Evolutionary conservation across 306 rosid genomes (phyloP), one percentile per base, ranked within the genome.

Genomic region (Begonia masoniana): DNA sequence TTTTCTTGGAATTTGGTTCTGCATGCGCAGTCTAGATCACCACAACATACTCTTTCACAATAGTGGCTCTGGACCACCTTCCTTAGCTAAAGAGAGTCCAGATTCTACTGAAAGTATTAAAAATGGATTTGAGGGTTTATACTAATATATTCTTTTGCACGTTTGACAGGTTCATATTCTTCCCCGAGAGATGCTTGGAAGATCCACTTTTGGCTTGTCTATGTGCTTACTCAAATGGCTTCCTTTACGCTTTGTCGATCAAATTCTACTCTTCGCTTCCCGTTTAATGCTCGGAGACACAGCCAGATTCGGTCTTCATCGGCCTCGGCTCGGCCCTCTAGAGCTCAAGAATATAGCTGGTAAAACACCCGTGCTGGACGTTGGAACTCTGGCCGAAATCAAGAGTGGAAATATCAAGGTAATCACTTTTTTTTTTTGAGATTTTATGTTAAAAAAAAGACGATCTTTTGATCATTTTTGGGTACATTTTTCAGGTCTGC

Each of bases 161-260:
- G 39, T 50, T 47, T 47, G 49, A 4, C 68, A 92, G 99, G 89
- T 92, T 65, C 99, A 92, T 66, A 79, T 87, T 51, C 70, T 92
- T 73, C 99, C 99, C 41, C 95, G 83, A 45, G 85, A 83, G 65
- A 83, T 92, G 74, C 57, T 92, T 7, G 99, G 99, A 72, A 81
- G 71, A 82, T 92, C 99, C 61, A 92, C 95, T 17, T 92, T 92
- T 77, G 87, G 93, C n/a, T 64, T 87, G 63, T 87, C 99, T 3
- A 87, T 83, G 89, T 79, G 77, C 64, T 73, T 92, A 64, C 82
- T 82, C 14, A 92, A 80, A 74, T 82, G 95, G 88, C 64, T 92
- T 12, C 96, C 99, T 5, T 54, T 84, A 63, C 55, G 77, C 21
- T 36, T 87, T 49, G 99, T 84, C 69, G 99, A 92, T 81, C 75